Percentiles rank a stretch among this genome's conserved stretches.
phyloP scores from a whole-genome alignment of 192 early-diverging fungal species.

The Coemansia sp. region DNA sequence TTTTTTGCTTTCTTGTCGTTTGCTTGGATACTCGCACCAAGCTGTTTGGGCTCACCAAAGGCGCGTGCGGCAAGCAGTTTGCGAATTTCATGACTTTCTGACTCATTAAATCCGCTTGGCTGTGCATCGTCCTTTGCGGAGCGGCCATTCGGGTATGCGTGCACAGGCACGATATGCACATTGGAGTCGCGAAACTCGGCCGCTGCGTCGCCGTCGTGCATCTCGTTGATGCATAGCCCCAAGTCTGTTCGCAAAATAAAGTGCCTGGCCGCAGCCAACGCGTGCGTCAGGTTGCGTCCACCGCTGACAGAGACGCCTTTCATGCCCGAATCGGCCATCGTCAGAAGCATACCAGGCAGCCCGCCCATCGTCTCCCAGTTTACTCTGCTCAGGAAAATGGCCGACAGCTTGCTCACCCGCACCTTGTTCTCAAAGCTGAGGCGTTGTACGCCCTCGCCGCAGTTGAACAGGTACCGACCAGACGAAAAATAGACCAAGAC shows the following conservation, averaged over 20 bases:
- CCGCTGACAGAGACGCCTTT: constrained; percentile 67
- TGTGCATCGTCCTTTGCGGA: not conserved
- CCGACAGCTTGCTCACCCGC: constrained; percentile 68
- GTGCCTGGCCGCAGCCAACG: constrained; percentile 71
- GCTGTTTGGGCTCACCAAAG: constrained; percentile 31
- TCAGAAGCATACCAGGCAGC: constrained; percentile 91
- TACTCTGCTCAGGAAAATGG: constrained; percentile 79
- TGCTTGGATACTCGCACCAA: not conserved
- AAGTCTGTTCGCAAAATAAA: constrained; percentile 71
- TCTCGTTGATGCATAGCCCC: constrained; percentile 61
- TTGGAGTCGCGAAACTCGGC: constrained; percentile 65
- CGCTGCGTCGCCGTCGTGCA: constrained; percentile 42
- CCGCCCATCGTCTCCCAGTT: constrained; percentile 88
- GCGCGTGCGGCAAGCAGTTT: constrained; percentile 23
- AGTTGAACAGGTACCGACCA: constrained; percentile 90
- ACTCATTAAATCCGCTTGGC: constrained; percentile 30
- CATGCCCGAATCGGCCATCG: constrained; percentile 74
- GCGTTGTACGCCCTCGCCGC: constrained; percentile 87
- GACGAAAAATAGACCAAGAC: constrained; percentile 74
- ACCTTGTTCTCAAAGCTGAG: constrained; percentile 76
- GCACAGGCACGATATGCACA: constrained; percentile 64
- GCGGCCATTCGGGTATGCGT: constrained; percentile 59
- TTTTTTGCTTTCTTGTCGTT: constrained; percentile 2
- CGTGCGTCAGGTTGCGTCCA: constrained; percentile 77
- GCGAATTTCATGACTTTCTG: constrained; percentile 20